These are phyloP conservation scores for Coelomomyces lativittatus DNA, from an alignment of 371 early-diverging fungal species.

Conservation along the genomic window DNA sequence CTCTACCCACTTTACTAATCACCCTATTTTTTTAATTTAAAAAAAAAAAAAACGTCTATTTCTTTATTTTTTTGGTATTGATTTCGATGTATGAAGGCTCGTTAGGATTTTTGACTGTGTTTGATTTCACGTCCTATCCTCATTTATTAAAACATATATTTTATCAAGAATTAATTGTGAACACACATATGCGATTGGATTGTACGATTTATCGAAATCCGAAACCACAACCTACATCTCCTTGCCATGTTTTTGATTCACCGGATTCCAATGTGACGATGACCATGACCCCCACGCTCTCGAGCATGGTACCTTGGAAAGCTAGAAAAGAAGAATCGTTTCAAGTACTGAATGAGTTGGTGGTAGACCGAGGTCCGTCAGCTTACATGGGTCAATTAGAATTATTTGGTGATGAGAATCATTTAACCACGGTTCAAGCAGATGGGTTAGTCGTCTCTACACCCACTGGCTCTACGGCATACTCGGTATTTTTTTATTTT, in stretches of 20 bases:
- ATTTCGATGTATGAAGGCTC: slow-evolving; percentile 21
- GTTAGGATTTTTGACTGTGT: slow-evolving; percentile 75
- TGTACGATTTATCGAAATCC: slow-evolving; percentile 52
- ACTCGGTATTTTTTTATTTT: slow-evolving; percentile 32
- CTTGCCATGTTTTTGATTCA: background rate
- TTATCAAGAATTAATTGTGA: slow-evolving; percentile 57
- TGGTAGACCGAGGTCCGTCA: slow-evolving; percentile 71
- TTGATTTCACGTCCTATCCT: slow-evolving; percentile 48
- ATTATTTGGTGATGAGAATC: slow-evolving; percentile 66
- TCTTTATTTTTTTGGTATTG: too few relatives aligned
- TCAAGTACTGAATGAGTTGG: slow-evolving; percentile 52
- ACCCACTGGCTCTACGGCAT: slow-evolving; percentile 88
- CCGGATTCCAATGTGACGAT: background rate
- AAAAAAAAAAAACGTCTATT: too few relatives aligned
- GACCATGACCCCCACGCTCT: background rate
- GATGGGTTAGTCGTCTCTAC: slow-evolving; percentile 81
- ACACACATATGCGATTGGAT: slow-evolving; percentile 67
- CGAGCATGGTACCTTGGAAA: background rate
- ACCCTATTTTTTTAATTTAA: too few relatives aligned
- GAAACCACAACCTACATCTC: background rate
- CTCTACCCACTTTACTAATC: too few relatives aligned
- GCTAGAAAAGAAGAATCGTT: slow-evolving; percentile 8
- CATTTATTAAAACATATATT: slow-evolving; percentile 36
- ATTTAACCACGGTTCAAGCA: slow-evolving; percentile 64
- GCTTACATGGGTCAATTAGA: slow-evolving; percentile 73